These are phyloP conservation scores for Candida sanyaensis DNA, from an alignment of 1,139 yeast species.

Conservation along the genomic window DNA sequence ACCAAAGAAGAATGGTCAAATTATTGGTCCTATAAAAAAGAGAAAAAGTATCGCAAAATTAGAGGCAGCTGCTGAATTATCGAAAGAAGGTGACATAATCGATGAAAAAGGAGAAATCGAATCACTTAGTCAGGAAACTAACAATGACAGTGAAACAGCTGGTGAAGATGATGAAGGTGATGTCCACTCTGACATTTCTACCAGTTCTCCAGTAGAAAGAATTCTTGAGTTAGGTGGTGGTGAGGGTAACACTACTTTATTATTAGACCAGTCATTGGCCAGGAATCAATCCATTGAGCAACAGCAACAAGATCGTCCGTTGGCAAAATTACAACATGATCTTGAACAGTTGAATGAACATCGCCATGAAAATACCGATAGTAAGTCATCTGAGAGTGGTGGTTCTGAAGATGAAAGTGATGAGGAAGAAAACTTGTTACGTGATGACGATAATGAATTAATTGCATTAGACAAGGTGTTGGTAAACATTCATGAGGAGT, in stretches of 20 bases:
- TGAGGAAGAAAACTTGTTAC: slow-evolving; percentile 53
- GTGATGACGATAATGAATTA: slow-evolving; percentile 83
- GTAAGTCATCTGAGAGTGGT: slow-evolving; percentile 10
- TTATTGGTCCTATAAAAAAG: slow-evolving; percentile 70
- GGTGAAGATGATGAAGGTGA: slow-evolving; percentile 11
- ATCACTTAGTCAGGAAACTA: slow-evolving; percentile 14
- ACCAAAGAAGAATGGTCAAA: slow-evolving; percentile 74
- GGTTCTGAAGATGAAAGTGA: slow-evolving; percentile 21
- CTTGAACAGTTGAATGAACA: slow-evolving; percentile 56
- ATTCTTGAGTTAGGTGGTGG: slow-evolving; percentile 51
- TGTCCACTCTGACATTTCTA: slow-evolving; percentile 2
- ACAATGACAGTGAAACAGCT: slow-evolving; percentile 11
- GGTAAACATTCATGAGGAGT: slow-evolving; percentile 62
- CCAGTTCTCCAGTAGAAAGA: slow-evolving; percentile 48
- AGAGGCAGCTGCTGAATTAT: slow-evolving; percentile 30
- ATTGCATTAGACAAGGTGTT: slow-evolving; percentile 64
- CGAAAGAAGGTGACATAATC: slow-evolving; percentile 14
- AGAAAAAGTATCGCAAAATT: slow-evolving; percentile 56
- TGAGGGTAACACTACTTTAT: slow-evolving; percentile 44
- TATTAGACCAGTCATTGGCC: slow-evolving; percentile 56
- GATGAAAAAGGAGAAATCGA: slow-evolving; percentile 20
- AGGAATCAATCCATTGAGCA: slow-evolving; percentile 62
- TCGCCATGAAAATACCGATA: slow-evolving; percentile 19
- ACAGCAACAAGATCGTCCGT: slow-evolving; percentile 73
- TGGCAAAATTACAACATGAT: slow-evolving; percentile 79